Base-by-base conservation (phyloP, 345 rosid genomes). In the Brassica incana region DNA sequence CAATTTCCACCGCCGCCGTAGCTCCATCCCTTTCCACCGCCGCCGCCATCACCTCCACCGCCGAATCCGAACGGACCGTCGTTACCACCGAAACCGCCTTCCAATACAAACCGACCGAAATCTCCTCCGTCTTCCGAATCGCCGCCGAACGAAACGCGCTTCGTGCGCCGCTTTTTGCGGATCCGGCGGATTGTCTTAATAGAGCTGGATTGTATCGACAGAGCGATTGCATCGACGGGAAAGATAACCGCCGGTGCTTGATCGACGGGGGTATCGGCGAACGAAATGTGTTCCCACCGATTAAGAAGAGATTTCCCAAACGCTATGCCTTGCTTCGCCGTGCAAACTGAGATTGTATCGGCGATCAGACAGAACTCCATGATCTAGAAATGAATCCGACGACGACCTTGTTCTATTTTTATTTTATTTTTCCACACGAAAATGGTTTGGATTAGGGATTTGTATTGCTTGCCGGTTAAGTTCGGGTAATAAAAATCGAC, bases 21-120 rank as follows among this genome's bases (percentile, higher is more conserved):
- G 77, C 85, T 84, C 97, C 97, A 15, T 93, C 97, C 97, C 92
- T 81, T 72, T 9, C 85, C 86, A 16, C 69, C 87, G 4, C 30
- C 30, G 30, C 92, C 90, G 82, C 92, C 85, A 23, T 83, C 82
- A 4, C 75, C 30, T 27, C 30, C 85, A 5, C 88, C 86, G 6
- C 84, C 85, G 3, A 78, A 81, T 5, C 87, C 90, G 4, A 85
- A 86, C 14, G 86, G 60, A 4, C 90, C 93, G 7, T 73, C 78
- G 23, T 54, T 61, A 8, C 78, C 83, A 61, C 83, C 30, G 30
- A 27, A 27, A 27, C 30, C 87, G 2, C 86, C 90, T 30, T 90
- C 91, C 1, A 78, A 85, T 0, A 84, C 67, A 61, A 88, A 79
- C 15, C 85, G 85, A 45, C 77, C 81, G 9, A 80, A 80, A 54